A percentile compares a stretch with the other conserved stretches of the same genome.
phyloP scores from a whole-genome alignment of 2,329 filamentous ascomycete genomes.

The Dichotomopilus funicola region DNA sequence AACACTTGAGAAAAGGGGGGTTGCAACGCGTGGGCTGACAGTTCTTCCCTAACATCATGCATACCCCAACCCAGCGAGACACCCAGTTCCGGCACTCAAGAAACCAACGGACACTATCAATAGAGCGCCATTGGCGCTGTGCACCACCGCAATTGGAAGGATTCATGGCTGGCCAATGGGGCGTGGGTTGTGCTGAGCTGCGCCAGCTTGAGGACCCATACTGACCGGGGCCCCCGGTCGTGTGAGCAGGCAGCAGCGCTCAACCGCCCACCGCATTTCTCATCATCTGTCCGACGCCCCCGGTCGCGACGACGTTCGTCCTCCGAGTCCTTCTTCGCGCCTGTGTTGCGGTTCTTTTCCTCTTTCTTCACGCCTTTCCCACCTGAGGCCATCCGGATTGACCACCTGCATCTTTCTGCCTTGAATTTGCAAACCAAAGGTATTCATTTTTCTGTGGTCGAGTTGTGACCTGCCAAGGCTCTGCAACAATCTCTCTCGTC shows the following conservation, averaged over 20 bases:
- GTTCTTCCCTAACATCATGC: conserved; percentile 12
- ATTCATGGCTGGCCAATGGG: conserved; percentile 20
- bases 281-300: conserved; percentile 21
- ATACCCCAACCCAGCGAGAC: neutral
- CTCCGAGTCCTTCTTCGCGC: conserved; percentile 15
- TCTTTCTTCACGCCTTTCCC: conserved; percentile 10
- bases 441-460: no score
- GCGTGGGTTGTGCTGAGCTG: conserved; percentile 15
- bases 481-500: conserved; percentile 1
- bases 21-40: neutral
- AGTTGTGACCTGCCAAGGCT: neutral
- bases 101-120: conserved; percentile 17
- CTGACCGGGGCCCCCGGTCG: conserved; percentile 14
- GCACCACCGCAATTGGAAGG: conserved; percentile 19
- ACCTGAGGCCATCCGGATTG: conserved; percentile 19
- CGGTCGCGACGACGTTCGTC: conserved; percentile 14
- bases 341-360: conserved; percentile 4
- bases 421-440: no score
- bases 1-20: neutral
- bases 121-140: conserved; percentile 20
- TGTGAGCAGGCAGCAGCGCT: conserved; percentile 25
- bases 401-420: conserved; percentile 1
- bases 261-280: conserved; percentile 24
- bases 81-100: conserved; percentile 1
- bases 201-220: conserved; percentile 20